Base-by-base conservation (phyloP, 306 rosid genomes). In the Rosa lucieae region DNA sequence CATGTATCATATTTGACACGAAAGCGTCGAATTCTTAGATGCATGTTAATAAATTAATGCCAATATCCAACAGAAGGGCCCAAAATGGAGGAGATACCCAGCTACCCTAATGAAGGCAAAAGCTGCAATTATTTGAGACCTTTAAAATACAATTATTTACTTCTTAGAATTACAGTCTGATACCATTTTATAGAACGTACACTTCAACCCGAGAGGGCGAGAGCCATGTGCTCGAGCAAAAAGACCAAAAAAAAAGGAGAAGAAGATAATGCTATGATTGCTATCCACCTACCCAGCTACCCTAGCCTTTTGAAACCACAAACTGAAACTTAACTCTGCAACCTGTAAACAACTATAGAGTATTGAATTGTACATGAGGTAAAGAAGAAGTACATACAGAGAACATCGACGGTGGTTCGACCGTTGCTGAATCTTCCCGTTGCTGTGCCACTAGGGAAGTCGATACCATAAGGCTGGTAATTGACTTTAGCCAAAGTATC, bases 391-490 rank as follows among this genome's bases (percentile, higher is more conserved):
- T 0, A 12, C 62, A 61, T 66, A 81, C 85, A 72, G 40, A 82
- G 53, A 12, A 72, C 42, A 47, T 82, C 93, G 70, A 87, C 88
- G 10, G 86, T 77, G 56, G 88, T 90, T 75, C 79, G 81, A 0
- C 93, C 92, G 65, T 90, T 92, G 78, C 52, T 61, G 67, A 88
- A 92, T 70, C 97, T 87, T 62, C 94, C 94, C 12, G 23, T 65
- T 21, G 93, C 77, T 71, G 87, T 85, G 21, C 93, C 92, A 29
- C 13, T n/a, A 3, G 86, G 76, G 76, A 87, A 90, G 82, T 92
- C 95, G 81, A 90, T 76, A 42, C 97, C 97, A 75, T 89, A 92
- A 3, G 95, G 93, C 0, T 18, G 1, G 82, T 87, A 90, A 70
- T 92, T 74, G 81, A 70, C 94, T 82, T 78, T 89, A 2, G 93